Evolutionary conservation across 441 rosid genomes (phyloP), one percentile per base, ranked within the genome.

Genomic region (Eruca vesicaria): DNA sequence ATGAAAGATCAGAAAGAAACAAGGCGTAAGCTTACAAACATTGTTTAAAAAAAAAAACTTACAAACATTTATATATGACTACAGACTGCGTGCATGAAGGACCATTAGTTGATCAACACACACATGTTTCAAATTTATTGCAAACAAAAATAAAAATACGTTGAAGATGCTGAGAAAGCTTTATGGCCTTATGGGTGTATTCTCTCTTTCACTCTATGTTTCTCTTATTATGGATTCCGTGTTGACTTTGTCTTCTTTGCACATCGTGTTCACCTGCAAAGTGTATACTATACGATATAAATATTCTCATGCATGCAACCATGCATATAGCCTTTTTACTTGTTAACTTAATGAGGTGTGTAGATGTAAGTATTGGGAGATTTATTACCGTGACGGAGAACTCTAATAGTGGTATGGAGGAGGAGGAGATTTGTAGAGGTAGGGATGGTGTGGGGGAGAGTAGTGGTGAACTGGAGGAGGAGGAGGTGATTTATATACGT

Each of bases 361-460:
- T 43, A 56, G 7, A 33, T 71, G 33, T 45, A 59, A 14, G 48
- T 71, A 36, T 28, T 14, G 73, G 31, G 68, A 71, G 63, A 26
- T 28, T 65, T 59, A 14, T 33, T 77, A 77, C 80, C 76, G 9
- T 48, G 68, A 66, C 41, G 26, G 72, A 71, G 72, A 66, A 58
- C 58, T 36, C 78, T 78, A 78, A 63, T 78, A 63, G 75, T 73
- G 81, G 78, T 73, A 63, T 14, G 81, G 81, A 68, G 81, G 81
- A 62, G 81, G 81, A 35, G 81, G 81, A 15, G 81, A 77, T 1
- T 3, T 66, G 77, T 77, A 77, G 80, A 77, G 58, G 77, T 78
- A 78, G 29, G 72, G 81, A 20, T 77, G 80, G 77, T 58, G 76
- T 35, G 80, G 80, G 15, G 80, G 76, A 70, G 80, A 71, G 80